Base-by-base conservation (phyloP, 306 rosid species). In the Acacia confusa region DNA sequence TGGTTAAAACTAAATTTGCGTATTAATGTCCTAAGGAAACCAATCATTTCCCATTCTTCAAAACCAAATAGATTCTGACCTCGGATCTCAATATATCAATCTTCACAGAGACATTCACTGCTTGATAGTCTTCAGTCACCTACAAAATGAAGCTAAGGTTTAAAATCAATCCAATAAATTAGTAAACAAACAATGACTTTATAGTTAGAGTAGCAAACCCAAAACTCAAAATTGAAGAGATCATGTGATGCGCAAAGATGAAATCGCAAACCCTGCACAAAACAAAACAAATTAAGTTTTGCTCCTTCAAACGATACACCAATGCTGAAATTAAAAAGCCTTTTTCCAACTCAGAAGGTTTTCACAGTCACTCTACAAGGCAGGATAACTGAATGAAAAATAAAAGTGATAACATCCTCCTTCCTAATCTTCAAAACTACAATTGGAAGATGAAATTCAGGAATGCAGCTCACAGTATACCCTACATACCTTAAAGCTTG, bases 41-140 rank as follows among this genome's bases (percentile, higher is more conserved):
- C 57, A 70, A 70, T 2, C n/a, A 70, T 15, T 24, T 25, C 24
- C 58, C 58, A 45, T 71, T 25, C 38, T 71, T 45, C 40, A 9
- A 71, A 24, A 71, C 10, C 25, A 45, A 68, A 44, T 15, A 44
- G 47, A 45, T 44, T 15, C 75, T 45, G 22, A 71, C 75, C 75
- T 71, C 75, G 24, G 75, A 71, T 71, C 58, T 71, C 75, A 71
- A 71, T 44, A 71, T 71, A 71, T 71, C 75, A 24, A 85, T 55
- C 80, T 92, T 93, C 73, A 95, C 97, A 72, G 98, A 95, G 88
- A 95, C 98, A 20, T 95, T 95, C 79, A 95, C 99, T 13, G 99
- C 95, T 85, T 88, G 98, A 88, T 92, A 95, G 85, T 93, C 99
- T 83, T 91, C 94, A 79, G 97, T 89, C 60, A 92, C 99, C 99